Conservation (phyloP, 768 basidiomycete species). For the Candolleomyces eurysporus region DNA sequence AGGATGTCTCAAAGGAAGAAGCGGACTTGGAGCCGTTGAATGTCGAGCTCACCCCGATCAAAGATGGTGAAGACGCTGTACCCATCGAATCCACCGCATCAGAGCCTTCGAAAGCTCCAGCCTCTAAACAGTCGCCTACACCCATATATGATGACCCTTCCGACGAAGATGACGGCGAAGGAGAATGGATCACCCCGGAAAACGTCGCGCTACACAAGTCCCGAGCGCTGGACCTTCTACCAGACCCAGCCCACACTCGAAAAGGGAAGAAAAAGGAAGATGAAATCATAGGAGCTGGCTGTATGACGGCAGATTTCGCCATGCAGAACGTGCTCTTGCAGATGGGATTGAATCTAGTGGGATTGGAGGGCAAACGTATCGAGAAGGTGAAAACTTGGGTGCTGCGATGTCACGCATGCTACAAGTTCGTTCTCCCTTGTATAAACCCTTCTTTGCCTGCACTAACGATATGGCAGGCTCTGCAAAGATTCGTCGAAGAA, state of each 20-base stretch:
- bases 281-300: slow-evolving; percentile 63
- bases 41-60: slow-evolving; percentile 11
- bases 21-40: slow-evolving; percentile 15
- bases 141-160: slow-evolving; percentile 74
- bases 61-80: slow-evolving; percentile 8
- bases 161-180: slow-evolving; percentile 78
- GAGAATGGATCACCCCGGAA: slow-evolving; percentile 95
- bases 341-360: slow-evolving; percentile 88
- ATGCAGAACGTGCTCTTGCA: slow-evolving; percentile 98
- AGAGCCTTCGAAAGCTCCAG: slow-evolving; percentile 5
- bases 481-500: slow-evolving; percentile 94
- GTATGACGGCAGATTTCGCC: slow-evolving; percentile 98
- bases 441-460: neutral
- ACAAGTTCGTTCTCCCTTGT: slow-evolving; percentile 70
- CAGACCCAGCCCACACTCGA: slow-evolving; percentile 42
- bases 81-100: neutral
- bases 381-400: slow-evolving; percentile 94
- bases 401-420: slow-evolving; percentile 95
- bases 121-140: slow-evolving; percentile 15
- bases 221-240: slow-evolving; percentile 78
- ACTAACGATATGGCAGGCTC: slow-evolving; percentile 50
- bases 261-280: slow-evolving; percentile 37
- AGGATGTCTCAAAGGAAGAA: slow-evolving; percentile 14
- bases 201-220: slow-evolving; percentile 89
- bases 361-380: slow-evolving; percentile 88